A percentile compares a stretch with the other conserved stretches of the same genome.
Conservation (phyloP, 2,329 filamentous ascomycete species). For the Helicocarpus griseus region DNA sequence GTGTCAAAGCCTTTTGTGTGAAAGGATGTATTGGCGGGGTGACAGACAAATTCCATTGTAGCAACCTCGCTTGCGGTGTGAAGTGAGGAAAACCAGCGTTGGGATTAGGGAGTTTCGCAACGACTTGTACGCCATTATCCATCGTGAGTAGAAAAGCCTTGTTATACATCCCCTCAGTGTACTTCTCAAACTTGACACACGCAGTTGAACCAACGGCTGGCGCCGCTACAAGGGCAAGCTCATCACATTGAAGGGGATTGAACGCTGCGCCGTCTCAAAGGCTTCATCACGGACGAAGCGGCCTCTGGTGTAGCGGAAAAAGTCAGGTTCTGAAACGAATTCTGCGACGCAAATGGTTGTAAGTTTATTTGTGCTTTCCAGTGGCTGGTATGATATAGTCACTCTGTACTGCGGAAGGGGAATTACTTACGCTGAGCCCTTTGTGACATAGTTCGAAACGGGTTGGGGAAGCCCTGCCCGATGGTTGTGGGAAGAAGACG, state of each 20-base stretch:
- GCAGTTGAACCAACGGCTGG: slow-evolving; percentile 17
- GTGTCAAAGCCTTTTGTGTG: too few relatives aligned
- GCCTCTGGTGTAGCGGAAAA: not conserved
- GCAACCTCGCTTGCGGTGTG: slow-evolving; percentile 23
- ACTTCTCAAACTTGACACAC: slow-evolving; percentile 24
- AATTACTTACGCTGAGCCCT: not conserved
- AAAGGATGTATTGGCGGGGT: too few relatives aligned
- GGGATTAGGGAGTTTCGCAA: slow-evolving; percentile 14
- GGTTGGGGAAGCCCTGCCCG: too few relatives aligned
- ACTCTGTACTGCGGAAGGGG: not conserved
- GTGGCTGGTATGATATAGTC: too few relatives aligned
- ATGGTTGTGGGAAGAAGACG: too few relatives aligned
- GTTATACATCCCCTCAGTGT: slow-evolving; percentile 19
- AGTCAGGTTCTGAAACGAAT: not conserved
- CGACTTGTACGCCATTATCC: slow-evolving; percentile 10
- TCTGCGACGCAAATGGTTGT: not conserved
- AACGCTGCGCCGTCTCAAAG: slow-evolving; percentile 7
- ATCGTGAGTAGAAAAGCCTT: slow-evolving; percentile 22
- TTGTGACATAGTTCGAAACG: not conserved
- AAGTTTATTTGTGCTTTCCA: too few relatives aligned
- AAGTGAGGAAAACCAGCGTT: too few relatives aligned
- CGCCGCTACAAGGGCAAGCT: slow-evolving; percentile 22
- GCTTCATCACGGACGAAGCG: not conserved
- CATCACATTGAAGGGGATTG: slow-evolving; percentile 23
- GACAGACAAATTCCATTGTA: slow-evolving; percentile 27